These are phyloP conservation scores for Albugo laibachii DNA, from an alignment of 352 stramenopile genomes.

Conservation along the genomic window DNA sequence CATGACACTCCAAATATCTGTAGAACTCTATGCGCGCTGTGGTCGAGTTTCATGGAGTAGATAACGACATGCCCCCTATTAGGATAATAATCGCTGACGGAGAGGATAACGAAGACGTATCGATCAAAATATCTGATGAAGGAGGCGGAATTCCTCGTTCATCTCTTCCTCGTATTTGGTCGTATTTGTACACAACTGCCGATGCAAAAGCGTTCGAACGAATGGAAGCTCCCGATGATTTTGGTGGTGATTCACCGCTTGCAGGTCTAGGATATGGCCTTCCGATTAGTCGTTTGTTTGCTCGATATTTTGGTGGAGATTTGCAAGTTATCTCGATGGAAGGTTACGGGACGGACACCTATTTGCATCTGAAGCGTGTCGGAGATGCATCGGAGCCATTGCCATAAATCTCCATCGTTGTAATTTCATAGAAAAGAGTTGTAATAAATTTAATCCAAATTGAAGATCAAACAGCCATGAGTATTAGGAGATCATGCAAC, in stretches of 20 bases:
- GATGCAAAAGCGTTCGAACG: constrained; percentile 86
- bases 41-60: constrained; percentile 93
- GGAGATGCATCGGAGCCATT: constrained; percentile 77
- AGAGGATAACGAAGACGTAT: constrained; percentile 97
- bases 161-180: constrained; percentile 98
- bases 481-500: too few species aligned
- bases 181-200: constrained; percentile 98
- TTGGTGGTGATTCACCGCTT: constrained; percentile 76
- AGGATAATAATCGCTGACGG: constrained; percentile 99
- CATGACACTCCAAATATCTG: background rate
- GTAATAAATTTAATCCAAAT: background rate
- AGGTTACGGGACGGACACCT: constrained; percentile 97
- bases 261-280: constrained; percentile 94
- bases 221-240: constrained; percentile 74
- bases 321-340: constrained; percentile 99
- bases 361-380: constrained; percentile 86
- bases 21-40: constrained; percentile 96
- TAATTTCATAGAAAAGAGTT: background rate
- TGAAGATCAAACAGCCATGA: too few species aligned
- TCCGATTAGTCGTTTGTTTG: constrained; percentile 92
- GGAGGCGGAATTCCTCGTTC: constrained; percentile 96
- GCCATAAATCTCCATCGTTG: constrained; percentile 15
- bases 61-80: constrained; percentile 96
- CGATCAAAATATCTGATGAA: constrained; percentile 99
- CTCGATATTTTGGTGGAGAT: constrained; percentile 98